phyloP scores from a whole-genome alignment of 2,329 filamentous ascomycete species.

The Hypoxylon sp. region DNA sequence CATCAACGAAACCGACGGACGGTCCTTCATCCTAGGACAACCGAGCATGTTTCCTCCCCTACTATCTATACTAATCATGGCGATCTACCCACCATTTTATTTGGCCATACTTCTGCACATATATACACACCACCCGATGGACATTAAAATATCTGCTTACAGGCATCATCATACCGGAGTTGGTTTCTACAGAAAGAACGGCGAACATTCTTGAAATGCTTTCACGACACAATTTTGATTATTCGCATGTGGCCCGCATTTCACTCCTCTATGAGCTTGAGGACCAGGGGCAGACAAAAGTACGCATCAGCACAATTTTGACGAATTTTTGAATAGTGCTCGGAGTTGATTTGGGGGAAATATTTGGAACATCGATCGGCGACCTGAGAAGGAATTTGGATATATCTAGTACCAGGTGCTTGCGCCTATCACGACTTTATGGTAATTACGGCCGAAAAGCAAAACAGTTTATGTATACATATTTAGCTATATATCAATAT shows the following conservation, averaged over 20 bases:
- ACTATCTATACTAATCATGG: slow-evolving; percentile 10
- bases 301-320: slow-evolving; percentile 34
- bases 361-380: slow-evolving; percentile 21
- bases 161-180: slow-evolving; percentile 47
- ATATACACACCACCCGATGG: slow-evolving; percentile 24
- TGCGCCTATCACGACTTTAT: slow-evolving; percentile 34
- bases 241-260: slow-evolving; percentile 12
- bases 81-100: slow-evolving; percentile 11
- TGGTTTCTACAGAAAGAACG: slow-evolving; percentile 38
- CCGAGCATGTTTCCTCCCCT: slow-evolving; percentile 6
- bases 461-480: slow-evolving; percentile 23
- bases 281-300: slow-evolving; percentile 32
- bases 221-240: slow-evolving; percentile 8
- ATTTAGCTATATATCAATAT: slow-evolving; percentile 25
- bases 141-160: slow-evolving; percentile 31
- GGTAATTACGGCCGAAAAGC: slow-evolving; percentile 31
- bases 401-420: slow-evolving; percentile 24
- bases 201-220: slow-evolving; percentile 15
- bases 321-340: slow-evolving; percentile 20
- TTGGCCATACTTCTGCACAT: slow-evolving; percentile 10
- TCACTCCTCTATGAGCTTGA: slow-evolving; percentile 15
- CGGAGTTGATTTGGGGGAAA: slow-evolving; percentile 30
- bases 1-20: slow-evolving; percentile 43
- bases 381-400: slow-evolving; percentile 23
- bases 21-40: slow-evolving; percentile 29